phyloP scores from a whole-genome alignment of 2,329 filamentous ascomycete species.

The Bisporella sp. region DNA sequence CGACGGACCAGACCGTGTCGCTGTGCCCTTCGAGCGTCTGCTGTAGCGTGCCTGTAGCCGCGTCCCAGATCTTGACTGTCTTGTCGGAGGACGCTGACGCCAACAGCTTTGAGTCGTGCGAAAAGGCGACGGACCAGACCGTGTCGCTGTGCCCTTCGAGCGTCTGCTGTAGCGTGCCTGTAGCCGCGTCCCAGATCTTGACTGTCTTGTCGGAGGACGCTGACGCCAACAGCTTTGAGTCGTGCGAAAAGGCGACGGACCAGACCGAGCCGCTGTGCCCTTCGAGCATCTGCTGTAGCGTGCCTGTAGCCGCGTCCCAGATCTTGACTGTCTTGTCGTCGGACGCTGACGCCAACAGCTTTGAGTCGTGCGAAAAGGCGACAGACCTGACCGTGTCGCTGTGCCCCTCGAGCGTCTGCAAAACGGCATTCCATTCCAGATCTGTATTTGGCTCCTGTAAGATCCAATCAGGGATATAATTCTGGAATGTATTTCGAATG shows the following conservation, averaged over 20 bases:
- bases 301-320: too few relatives aligned
- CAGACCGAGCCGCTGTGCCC: too few relatives aligned
- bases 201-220: too few relatives aligned
- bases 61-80: conserved; percentile 1
- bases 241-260: too few relatives aligned
- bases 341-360: neutral
- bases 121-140: neutral
- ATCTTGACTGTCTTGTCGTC: neutral
- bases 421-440: conserved; percentile 4
- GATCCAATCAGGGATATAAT: conserved; percentile 10
- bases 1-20: neutral
- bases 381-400: neutral
- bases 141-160: conserved; percentile 1
- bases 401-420: conserved; percentile 8
- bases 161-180: neutral
- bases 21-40: conserved; percentile 4
- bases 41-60: conserved; percentile 1
- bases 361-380: neutral
- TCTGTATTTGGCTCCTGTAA: conserved; percentile 3
- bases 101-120: too few relatives aligned
- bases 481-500: conserved; percentile 16
- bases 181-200: too few relatives aligned
- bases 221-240: too few relatives aligned
- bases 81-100: too few relatives aligned
- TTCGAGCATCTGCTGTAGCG: too few relatives aligned